Base-by-base conservation (phyloP, 106 monocot species). In the Iris macrosiphon region DNA sequence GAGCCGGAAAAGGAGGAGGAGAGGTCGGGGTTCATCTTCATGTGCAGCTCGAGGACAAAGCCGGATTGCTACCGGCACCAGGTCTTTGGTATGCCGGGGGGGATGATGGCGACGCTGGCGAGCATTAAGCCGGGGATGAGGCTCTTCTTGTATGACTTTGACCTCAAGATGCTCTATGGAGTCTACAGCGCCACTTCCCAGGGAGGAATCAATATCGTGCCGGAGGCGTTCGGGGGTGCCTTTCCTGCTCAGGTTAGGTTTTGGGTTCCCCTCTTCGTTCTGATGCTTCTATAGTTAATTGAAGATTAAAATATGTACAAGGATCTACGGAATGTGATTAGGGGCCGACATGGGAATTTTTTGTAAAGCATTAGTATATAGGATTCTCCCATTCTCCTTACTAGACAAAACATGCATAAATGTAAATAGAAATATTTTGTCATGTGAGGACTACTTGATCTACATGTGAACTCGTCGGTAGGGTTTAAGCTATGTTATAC, bases 91-190 rank as follows among this genome's bases (percentile, higher is more conserved):
- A 53, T 81, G 29, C 86, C 86, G 3, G 71, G 43, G 63, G 63
- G 67, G 32, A 81, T 32, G 38, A 12, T 63, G n/a, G 71, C 67
- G 40, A 17, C 64, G 13, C 73, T 87, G 28, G 70, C 70, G 60
- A 74, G 45, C 63, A 70, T 87, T 49, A 63, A 65, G 74, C 45
- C 46, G 0, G 81, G 77, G 4, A 25, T 69, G 7, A 78, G 61
- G 73, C 64, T 87, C 6, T 87, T 87, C 46, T 64, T 87, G 1
- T 87, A 64, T 57, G 86, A 87, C 37, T 73, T 81, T 67, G 86
- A 78, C 16, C 15, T 78, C 41, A 87, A 72, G 77, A 67, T 81
- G 20, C 27, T 87, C 28, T 78, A 87, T 31, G 86, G 86, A 26
- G 50, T 77, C 31, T 87, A 87, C 47, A 58, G 62, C 28, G 73